Base-by-base conservation (phyloP, 805 yeast species). In the Candida parachauliodes region DNA sequence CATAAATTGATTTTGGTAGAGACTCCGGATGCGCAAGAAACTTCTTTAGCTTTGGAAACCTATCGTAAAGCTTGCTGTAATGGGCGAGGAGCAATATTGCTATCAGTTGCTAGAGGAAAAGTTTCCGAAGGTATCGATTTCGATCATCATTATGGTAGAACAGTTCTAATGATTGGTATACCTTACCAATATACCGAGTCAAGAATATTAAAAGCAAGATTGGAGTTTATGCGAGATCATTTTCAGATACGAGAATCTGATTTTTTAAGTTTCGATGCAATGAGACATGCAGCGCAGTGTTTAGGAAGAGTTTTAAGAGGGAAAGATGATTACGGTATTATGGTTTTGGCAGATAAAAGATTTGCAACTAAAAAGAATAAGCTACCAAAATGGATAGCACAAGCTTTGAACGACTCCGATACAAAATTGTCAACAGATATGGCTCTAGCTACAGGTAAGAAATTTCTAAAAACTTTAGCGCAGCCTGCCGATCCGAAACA, bases 221-320 rank as follows among this genome's bases (percentile, higher is more conserved):
- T 93, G 31, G 98, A 93, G 61, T 93, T 93, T 52, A 62, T 93
- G 57, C 72, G 98, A 47, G 98, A 93, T 55, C 89, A 88, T 52
- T 91, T 78, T 57, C 94, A 88, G 51, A 91, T 93, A 39, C 75
- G 88, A 46, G 98, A 93, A 53, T 88, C 87, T 55, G 98, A 93
- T 53, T 93, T 93, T 56, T 59, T 93, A 26, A 89, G 98, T 8
- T 93, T 93, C 71, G 99, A 93, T 62, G 99, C 99, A 10, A 93
- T 93, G 98, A 79, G 99, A 55, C 99, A 93, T 65, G 99, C 98
- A 3, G 98, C 99, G 0, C 99, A 93, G 60, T 93, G 99, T 63
- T 65, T 93, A 53, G 99, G 99, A 8, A 79, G 99, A 56, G 98
- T 93, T 38, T 67, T 93, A 45, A 78, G 99, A 67, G 99, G 99